phyloP scores from a whole-genome alignment of 2,329 filamentous ascomycete species.

The Neopestalotiopsis sp. region DNA sequence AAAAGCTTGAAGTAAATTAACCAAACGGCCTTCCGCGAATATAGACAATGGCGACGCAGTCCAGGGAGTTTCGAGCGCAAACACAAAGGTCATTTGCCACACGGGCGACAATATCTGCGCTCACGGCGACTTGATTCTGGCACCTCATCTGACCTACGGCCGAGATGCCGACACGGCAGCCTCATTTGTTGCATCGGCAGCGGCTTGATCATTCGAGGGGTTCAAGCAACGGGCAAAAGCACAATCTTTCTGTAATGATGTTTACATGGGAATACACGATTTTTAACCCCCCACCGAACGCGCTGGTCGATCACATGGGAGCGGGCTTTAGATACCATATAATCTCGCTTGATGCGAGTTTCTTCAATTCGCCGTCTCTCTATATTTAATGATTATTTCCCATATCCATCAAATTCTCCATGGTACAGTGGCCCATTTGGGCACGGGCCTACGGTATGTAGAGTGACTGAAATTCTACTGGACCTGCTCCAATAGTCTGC shows the following conservation, averaged over 20 bases:
- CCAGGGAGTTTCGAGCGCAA: conserved; percentile 27
- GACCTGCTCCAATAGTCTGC: not conserved
- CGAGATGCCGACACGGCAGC: conserved; percentile 29
- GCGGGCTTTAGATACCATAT: not conserved
- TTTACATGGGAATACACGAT: not conserved
- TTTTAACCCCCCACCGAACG: not conserved
- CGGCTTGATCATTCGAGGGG: not conserved
- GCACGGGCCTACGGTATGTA: too few species aligned
- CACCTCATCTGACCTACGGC: conserved; percentile 21
- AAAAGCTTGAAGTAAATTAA: not conserved
- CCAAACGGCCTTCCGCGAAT: not conserved
- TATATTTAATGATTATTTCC: not conserved
- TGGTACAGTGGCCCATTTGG: not conserved
- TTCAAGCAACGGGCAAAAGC: not conserved
- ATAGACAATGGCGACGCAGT: conserved; percentile 32
- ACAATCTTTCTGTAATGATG: not conserved
- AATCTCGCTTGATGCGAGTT: not conserved
- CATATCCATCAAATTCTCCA: not conserved
- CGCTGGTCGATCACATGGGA: conserved; percentile 6
- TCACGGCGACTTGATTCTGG: conserved; percentile 30
- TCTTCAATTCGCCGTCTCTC: not conserved
- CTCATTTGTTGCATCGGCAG: conserved; percentile 13
- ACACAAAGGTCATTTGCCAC: conserved; percentile 35
- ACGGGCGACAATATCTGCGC: conserved; percentile 38
- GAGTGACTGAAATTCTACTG: too few species aligned